Percentiles rank a stretch among this genome's conserved stretches.
phyloP scores from a whole-genome alignment of 441 rosid genomes.

The Adansonia grandidieri region DNA sequence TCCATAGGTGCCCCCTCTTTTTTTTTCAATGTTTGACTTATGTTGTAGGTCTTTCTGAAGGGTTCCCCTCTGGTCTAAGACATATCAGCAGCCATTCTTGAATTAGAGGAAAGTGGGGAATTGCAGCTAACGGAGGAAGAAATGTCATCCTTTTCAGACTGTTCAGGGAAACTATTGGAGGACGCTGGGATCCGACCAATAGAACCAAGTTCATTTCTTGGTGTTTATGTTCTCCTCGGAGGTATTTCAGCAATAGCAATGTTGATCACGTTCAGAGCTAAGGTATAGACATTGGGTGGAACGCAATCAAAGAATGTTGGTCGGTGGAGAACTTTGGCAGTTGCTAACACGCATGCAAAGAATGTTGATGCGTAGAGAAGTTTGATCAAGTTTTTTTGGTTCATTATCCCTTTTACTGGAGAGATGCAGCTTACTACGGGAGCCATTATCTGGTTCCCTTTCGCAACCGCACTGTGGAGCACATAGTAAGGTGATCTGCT shows the following conservation, averaged over 20 bases:
- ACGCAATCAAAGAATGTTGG: not conserved
- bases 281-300: not conserved
- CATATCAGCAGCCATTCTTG: constrained; percentile 15
- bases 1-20: no score
- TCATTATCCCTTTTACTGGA: no score
- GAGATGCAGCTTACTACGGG: no score
- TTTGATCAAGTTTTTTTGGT: no score
- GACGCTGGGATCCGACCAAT: not conserved
- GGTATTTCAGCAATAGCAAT: not conserved
- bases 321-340: not conserved
- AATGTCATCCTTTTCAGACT: not conserved
- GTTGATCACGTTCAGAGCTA: not conserved
- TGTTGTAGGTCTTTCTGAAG: constrained; percentile 13
- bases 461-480: constrained; percentile 31
- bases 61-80: not conserved
- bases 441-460: constrained; percentile 33
- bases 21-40: not conserved
- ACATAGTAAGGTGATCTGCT: constrained; percentile 21
- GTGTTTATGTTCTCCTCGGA: not conserved
- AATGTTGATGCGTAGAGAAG: not conserved
- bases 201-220: not conserved
- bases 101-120: not conserved
- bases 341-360: not conserved
- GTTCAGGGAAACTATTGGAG: not conserved
- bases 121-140: constrained; percentile 14